Evolutionary conservation across 2,329 filamentous ascomycete species (phyloP), one percentile per base, ranked within the genome.

Genomic region (Juglanconis sp.): DNA sequence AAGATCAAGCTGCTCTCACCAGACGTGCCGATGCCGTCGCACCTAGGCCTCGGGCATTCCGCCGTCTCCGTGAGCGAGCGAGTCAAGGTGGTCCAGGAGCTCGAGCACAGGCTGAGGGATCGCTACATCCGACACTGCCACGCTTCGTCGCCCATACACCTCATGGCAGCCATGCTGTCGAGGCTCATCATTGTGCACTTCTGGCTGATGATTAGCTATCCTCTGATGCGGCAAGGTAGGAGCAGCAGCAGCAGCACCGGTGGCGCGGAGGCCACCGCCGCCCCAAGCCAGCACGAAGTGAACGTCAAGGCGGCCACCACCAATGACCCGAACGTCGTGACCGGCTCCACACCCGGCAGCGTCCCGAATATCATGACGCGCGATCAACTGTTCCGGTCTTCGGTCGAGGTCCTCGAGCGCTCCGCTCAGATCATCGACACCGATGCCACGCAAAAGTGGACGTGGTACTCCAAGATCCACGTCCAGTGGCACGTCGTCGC

Each of bases 331-430:
- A 47, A 5, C 38, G n/a, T 5, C 38, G n/a, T 13, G 36, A 5
- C 38, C 38, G 38, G 24, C 24, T 2, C 24, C 24, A 24, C 24
- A 2, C 24, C 38, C 1, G 5, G 13, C 30, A 34, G 24, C 31
- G 2, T 2, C 13, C 32, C 17, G 6, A 15, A 10, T 2, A 4
- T 17, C 50, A 17, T 24, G 31, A 46, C 85, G 8, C 84, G 86
- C 59, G 84, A 91, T 63, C 86, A 86, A 60, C 78, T 93, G 1
- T 90, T 92, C 69, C 75, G 87, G 31, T 89, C 87, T 0, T 87
- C 88, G 2, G 81, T 93, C 32, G 89, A 93, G 67, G 86, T 92
- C 32, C 81, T 92, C 51, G 90, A 93, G 71, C 74, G 62, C 17
- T 64, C 59, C 3, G 87, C 90, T 69, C 84, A 84, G 17, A 77